Percentiles rank a stretch among this genome's conserved stretches.
Evolutionary conservation across 2,329 filamentous ascomycete species (phyloP).

Genomic region (Arthrobotrys sinensis): DNA sequence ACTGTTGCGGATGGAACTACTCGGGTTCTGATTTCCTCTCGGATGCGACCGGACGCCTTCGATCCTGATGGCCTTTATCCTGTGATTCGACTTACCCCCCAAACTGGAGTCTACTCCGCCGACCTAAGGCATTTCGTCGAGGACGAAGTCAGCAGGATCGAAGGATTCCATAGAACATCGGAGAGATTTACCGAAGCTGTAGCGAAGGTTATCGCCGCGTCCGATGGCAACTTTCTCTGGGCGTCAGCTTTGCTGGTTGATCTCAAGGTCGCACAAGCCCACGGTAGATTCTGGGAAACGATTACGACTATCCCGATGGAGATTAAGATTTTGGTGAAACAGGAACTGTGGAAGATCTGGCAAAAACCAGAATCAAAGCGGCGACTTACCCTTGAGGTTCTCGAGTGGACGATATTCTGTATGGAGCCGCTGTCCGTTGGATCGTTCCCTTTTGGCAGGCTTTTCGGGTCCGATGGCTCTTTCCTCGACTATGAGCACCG

Average conservation of each 20-base stretch:
- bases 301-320: conserved; percentile 51
- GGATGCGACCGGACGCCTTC: conserved; percentile 60
- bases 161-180: conserved; percentile 50
- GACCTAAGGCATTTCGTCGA: conserved; percentile 57
- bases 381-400: conserved; percentile 42
- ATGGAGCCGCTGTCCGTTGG: conserved; percentile 56
- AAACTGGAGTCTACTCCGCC: conserved; percentile 50
- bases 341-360: conserved; percentile 60
- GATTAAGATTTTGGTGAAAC: conserved; percentile 54
- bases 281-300: conserved; percentile 57
- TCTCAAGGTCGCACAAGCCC: conserved; percentile 54
- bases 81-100: conserved; percentile 51
- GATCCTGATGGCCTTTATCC: conserved; percentile 57
- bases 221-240: conserved; percentile 58
- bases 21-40: conserved; percentile 52
- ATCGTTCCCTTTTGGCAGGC: conserved; percentile 50
- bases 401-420: conserved; percentile 60
- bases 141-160: conserved; percentile 56
- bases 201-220: conserved; percentile 57
- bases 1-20: conserved; percentile 53
- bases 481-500: conserved; percentile 59
- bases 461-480: conserved; percentile 57
- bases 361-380: conserved; percentile 59
- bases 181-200: conserved; percentile 49
- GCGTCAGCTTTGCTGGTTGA: conserved; percentile 46